These are phyloP conservation scores for Chalara sp. DNA, from an alignment of 2,329 filamentous ascomycete species.

Conservation along the genomic window DNA sequence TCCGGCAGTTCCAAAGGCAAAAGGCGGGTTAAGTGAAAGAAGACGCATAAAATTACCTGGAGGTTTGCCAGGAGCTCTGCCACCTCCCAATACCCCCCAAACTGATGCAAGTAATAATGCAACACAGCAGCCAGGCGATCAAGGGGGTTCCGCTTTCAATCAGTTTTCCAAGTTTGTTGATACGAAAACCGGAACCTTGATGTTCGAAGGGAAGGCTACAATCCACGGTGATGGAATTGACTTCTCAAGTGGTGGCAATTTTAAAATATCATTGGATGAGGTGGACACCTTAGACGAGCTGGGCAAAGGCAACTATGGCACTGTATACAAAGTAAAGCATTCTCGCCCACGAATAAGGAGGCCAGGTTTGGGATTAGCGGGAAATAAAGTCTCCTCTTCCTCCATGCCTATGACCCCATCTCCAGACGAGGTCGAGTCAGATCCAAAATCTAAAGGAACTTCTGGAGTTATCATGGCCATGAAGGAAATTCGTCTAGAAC, in stretches of 20 bases:
- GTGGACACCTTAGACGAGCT: slow-evolving; percentile 89
- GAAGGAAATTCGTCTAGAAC: slow-evolving; percentile 94
- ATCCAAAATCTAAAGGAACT: slow-evolving; percentile 33
- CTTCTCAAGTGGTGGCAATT: slow-evolving; percentile 82
- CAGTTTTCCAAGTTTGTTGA: slow-evolving; percentile 81
- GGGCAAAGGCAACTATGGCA: slow-evolving; percentile 97
- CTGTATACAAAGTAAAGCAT: slow-evolving; percentile 93
- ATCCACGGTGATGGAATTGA: slow-evolving; percentile 87
- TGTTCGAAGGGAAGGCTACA: slow-evolving; percentile 86
- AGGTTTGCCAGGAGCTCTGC: slow-evolving; percentile 21
- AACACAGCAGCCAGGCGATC: slow-evolving; percentile 10
- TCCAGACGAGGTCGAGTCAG: slow-evolving; percentile 23
- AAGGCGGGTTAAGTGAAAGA: slow-evolving; percentile 59
- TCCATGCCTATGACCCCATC: slow-evolving; percentile 28
- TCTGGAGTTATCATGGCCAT: slow-evolving; percentile 91
- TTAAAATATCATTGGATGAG: slow-evolving; percentile 92
- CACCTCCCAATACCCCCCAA: slow-evolving; percentile 8
- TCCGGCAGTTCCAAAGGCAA: slow-evolving; percentile 37
- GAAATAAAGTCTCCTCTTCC: slow-evolving; percentile 24
- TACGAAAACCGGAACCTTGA: slow-evolving; percentile 82
- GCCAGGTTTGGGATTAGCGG: slow-evolving; percentile 51
- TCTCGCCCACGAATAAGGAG: slow-evolving; percentile 55
- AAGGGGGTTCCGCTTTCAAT: slow-evolving; percentile 45
- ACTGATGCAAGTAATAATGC: slow-evolving; percentile 12
- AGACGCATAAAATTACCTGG: slow-evolving; percentile 56